Conservation (phyloP, 2,329 filamentous ascomycete genomes). For the Arthrobotrys entomopaga region DNA sequence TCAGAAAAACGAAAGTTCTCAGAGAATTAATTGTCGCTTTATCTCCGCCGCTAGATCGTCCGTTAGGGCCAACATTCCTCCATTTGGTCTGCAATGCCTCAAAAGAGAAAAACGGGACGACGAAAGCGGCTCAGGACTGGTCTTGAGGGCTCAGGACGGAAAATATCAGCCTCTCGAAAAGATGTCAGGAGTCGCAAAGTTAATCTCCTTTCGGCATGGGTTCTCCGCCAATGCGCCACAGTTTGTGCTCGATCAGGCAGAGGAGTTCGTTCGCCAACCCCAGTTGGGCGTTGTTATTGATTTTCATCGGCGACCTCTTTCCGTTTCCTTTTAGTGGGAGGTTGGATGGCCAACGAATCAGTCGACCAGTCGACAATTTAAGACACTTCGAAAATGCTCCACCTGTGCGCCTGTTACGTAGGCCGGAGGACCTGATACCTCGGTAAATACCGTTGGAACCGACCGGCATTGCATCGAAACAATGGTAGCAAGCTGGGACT, state of each 20-base stretch:
- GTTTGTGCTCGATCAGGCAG: constrained; percentile 24
- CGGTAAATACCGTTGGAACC: constrained; percentile 55
- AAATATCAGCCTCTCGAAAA: constrained; percentile 11
- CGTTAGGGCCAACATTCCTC: constrained; percentile 47
- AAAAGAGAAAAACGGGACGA: constrained; percentile 21
- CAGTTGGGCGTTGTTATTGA: constrained; percentile 38
- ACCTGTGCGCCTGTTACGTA: constrained; percentile 27
- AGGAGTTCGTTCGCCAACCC: constrained; percentile 32
- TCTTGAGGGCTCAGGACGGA: constrained; percentile 31
- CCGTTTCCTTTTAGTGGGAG: constrained; percentile 23
- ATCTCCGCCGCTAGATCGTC: constrained; percentile 53
- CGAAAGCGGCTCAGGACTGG: constrained; percentile 42
- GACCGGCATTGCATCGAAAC: constrained; percentile 51
- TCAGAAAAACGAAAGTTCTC: constrained; percentile 20
- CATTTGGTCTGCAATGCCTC: constrained; percentile 28
- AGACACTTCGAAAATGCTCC: constrained; percentile 11
- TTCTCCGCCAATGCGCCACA: constrained; percentile 40
- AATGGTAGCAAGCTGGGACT: constrained; percentile 28
- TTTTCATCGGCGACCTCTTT: constrained; percentile 52
- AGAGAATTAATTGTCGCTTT: constrained; percentile 7
- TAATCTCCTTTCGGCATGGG: constrained; percentile 53
- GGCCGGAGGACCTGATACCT: constrained; percentile 29
- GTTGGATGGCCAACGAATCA: constrained; percentile 10
- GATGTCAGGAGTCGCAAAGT: constrained; percentile 44
- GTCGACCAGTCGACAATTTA: neutral